Conservation (phyloP, 495 filamentous ascomycete genomes). For the Tuber aestivum region DNA sequence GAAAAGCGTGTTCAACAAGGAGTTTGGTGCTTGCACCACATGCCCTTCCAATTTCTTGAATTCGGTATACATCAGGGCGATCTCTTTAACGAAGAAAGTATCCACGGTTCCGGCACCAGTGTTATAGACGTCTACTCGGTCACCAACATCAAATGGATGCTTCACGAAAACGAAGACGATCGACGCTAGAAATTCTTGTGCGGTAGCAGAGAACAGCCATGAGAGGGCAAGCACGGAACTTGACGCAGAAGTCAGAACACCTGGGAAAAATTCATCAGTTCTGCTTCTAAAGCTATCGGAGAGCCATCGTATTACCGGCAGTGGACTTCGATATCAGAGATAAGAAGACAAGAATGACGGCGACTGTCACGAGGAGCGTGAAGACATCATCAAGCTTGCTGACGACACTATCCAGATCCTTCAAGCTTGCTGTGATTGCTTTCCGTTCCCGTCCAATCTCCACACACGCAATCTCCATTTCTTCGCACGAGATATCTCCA, state of each 20-base stretch:
- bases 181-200: slow-evolving; percentile 87
- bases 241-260: slow-evolving; percentile 78
- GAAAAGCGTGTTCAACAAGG: slow-evolving; percentile 83
- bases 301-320: slow-evolving; percentile 47
- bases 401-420: slow-evolving; percentile 94
- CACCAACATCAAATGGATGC: slow-evolving; percentile 95
- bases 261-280: slow-evolving; percentile 8
- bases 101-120: slow-evolving; percentile 72
- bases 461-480: slow-evolving; percentile 86
- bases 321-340: slow-evolving; percentile 85
- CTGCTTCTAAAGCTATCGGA: not conserved
- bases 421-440: slow-evolving; percentile 85
- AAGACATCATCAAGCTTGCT: slow-evolving; percentile 80
- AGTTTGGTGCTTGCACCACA: slow-evolving; percentile 92
- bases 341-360: slow-evolving; percentile 77
- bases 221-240: slow-evolving; percentile 77
- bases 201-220: slow-evolving; percentile 87
- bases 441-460: slow-evolving; percentile 94
- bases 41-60: slow-evolving; percentile 98
- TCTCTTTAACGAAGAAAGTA: slow-evolving; percentile 93
- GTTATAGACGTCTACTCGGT: slow-evolving; percentile 87
- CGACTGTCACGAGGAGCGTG: slow-evolving; percentile 73
- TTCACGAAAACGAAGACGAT: slow-evolving; percentile 96
- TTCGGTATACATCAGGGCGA: slow-evolving; percentile 90
- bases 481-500: slow-evolving; percentile 93